These are phyloP conservation scores for Pseudogymnoascus sp. DNA, from an alignment of 2,329 filamentous ascomycete genomes.

Conservation along the genomic window DNA sequence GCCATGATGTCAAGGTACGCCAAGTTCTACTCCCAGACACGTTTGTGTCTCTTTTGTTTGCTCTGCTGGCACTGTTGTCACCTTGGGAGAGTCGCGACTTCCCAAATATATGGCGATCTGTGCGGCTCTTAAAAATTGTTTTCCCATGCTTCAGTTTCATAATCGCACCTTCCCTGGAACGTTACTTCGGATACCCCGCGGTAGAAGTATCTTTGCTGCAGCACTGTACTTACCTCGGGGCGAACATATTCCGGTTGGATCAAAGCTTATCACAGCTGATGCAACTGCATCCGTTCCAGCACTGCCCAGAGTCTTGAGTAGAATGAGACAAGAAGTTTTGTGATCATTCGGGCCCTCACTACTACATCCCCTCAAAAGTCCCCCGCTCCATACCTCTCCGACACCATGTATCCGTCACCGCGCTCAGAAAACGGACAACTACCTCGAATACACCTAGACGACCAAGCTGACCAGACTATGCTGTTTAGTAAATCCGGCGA, in stretches of 20 bases:
- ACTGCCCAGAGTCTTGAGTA: neutral
- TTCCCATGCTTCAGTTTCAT: slow-evolving; percentile 6
- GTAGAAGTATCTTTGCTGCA: neutral
- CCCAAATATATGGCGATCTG: neutral
- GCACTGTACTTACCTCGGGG: neutral
- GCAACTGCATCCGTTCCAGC: neutral
- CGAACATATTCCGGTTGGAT: slow-evolving; percentile 4
- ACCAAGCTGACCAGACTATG: slow-evolving; percentile 3
- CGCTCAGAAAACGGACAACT: neutral
- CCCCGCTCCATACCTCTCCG: neutral
- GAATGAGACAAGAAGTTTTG: slow-evolving; percentile 7
- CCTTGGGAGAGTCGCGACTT: neutral
- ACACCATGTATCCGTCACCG: neutral
- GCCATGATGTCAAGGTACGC: slow-evolving; percentile 30
- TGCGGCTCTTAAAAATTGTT: slow-evolving; percentile 1
- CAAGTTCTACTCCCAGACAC: neutral
- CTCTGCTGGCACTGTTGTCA: neutral
- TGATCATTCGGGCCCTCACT: neutral
- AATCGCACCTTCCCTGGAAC: slow-evolving; percentile 1
- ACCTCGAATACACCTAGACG: neutral
- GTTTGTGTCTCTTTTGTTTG: neutral
- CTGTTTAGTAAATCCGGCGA: slow-evolving; percentile 32
- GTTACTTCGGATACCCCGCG: slow-evolving; percentile 1
- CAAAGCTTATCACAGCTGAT: slow-evolving; percentile 4
- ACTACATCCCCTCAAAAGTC: neutral